phyloP scores from a whole-genome alignment of 331 rosid genomes.

The Telfairia occidentalis region DNA sequence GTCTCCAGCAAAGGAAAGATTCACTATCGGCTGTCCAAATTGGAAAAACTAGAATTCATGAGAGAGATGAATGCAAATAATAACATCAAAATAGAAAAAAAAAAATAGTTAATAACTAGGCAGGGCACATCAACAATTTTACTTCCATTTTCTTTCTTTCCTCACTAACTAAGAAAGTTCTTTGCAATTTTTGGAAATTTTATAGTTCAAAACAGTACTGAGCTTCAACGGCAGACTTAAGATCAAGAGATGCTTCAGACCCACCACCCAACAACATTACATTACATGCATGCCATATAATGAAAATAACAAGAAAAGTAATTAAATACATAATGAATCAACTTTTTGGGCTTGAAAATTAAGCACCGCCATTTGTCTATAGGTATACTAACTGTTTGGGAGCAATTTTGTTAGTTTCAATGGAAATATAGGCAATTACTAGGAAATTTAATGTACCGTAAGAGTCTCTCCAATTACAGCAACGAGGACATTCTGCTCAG shows the following conservation, averaged over 20 bases:
- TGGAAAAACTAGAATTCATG: neutral
- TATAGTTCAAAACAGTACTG: neutral
- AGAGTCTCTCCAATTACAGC: constrained; percentile 71
- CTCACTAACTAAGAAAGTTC: neutral
- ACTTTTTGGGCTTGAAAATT: neutral
- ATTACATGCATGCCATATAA: neutral
- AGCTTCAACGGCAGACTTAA: neutral
- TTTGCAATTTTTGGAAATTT: neutral
- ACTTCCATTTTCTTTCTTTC: neutral
- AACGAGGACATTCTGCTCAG: constrained; percentile 58
- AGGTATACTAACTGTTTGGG: neutral
- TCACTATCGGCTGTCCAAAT: constrained; percentile 51
- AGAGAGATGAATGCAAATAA: neutral
- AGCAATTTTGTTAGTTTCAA: neutral
- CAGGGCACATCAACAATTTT: neutral
- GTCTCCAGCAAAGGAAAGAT: constrained; percentile 63
- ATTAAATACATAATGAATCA: neutral
- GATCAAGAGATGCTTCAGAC: neutral
- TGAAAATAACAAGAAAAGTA: neutral
- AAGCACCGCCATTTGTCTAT: neutral
- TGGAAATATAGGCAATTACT: neutral
- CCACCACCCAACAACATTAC: neutral
- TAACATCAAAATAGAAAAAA: neutral
- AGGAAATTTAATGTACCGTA: constrained; percentile 32
- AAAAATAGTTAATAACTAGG: neutral